Evolutionary conservation across 106 monocot species (phyloP).

Genomic region (Phalaenopsis equestris): DNA sequence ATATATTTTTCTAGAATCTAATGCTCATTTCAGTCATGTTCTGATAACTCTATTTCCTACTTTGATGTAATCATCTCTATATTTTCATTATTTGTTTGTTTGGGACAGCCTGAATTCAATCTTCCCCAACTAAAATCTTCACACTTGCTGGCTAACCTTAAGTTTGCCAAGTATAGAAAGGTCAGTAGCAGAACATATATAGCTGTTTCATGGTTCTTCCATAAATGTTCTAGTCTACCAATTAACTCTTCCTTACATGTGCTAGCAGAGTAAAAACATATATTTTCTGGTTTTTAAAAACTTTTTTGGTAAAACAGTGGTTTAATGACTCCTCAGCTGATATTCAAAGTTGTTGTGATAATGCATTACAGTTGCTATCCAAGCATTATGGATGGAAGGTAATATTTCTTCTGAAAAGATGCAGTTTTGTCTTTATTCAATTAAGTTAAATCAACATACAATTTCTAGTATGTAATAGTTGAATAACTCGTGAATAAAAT

Average conservation of each 20-base stretch:
- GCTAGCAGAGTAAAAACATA: background rate
- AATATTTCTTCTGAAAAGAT: background rate
- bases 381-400: conserved; percentile 86
- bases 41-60: background rate
- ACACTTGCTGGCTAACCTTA: conserved; percentile 46
- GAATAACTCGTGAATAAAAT: too few species aligned
- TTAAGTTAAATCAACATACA: background rate
- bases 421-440: background rate
- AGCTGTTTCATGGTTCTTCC: too few species aligned
- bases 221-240: background rate
- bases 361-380: conserved; percentile 47
- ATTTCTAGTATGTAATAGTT: background rate
- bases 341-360: conserved; percentile 60
- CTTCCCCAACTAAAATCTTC: conserved; percentile 49
- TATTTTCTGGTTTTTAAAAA: background rate
- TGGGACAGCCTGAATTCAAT: conserved; percentile 55
- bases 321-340: conserved; percentile 72
- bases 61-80: background rate
- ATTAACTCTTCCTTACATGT: too few species aligned
- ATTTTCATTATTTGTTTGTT: background rate
- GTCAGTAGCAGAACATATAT: conserved; percentile 17
- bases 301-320: conserved; percentile 42
- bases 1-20: background rate
- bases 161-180: conserved; percentile 68
- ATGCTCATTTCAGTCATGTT: background rate